Evolutionary conservation across 2,329 filamentous ascomycete genomes (phyloP).

Genomic region (Aspergillus sp.): DNA sequence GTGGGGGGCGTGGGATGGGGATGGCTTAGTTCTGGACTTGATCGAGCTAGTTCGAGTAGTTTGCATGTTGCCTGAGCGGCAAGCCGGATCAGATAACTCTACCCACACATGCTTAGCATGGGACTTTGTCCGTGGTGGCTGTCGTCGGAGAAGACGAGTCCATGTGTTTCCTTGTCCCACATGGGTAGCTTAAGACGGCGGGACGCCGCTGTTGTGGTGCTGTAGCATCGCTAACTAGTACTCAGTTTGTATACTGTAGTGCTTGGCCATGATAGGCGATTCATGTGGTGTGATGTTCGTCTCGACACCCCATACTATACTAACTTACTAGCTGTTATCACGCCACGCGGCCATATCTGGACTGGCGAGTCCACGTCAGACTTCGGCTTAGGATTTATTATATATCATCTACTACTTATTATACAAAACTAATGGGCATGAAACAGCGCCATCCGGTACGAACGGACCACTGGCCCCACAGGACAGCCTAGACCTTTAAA

Average conservation of each 20-base stretch:
- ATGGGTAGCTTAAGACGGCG: neutral
- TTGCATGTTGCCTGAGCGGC: neutral
- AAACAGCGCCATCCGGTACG: neutral
- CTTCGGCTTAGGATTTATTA: neutral
- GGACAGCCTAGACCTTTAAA: neutral
- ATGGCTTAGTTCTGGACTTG: neutral
- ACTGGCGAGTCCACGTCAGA: neutral
- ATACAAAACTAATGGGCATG: neutral
- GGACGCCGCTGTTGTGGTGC: neutral
- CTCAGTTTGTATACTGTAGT: neutral
- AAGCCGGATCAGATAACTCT: neutral
- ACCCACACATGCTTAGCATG: neutral
- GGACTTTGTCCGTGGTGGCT: neutral
- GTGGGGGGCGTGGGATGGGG: neutral
- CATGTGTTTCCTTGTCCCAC: neutral
- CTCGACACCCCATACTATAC: neutral
- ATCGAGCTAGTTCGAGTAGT: neutral
- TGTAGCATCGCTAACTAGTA: neutral
- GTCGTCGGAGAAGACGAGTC: neutral
- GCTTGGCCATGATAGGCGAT: neutral
- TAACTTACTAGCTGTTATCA: neutral
- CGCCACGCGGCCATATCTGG: neutral
- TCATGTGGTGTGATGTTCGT: neutral
- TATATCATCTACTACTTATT: conserved; percentile 4
- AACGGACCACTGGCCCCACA: neutral